Evolutionary conservation across 2,329 filamentous ascomycete genomes (phyloP), one percentile per base, ranked within the genome.

Genomic region (Orbilia quercus): DNA sequence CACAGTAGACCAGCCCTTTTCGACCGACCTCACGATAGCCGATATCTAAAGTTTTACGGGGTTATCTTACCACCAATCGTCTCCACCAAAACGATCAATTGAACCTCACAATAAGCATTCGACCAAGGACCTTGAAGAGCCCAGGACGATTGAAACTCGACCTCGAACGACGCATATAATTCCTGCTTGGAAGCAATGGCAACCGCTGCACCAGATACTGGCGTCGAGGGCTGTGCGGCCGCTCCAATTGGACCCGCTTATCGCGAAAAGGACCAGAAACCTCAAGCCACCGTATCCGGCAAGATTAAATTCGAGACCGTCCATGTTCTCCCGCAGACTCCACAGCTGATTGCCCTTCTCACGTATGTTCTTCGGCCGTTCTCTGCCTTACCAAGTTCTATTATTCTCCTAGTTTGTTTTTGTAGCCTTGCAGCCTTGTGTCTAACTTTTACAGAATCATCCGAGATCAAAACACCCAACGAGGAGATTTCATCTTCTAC

Each of bases 401-500:
- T 20, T 31, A 31, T 31, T 31, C 20, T 34, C 28, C 7, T 20
- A 18, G 11, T 58, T 7, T 36, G 51, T 7, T 14, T 44, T 7
- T 16, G 1, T 23, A 16, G 28, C 57, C 50, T 31, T 31, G 28
- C n/a, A 20, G 54, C n/a, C 40, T 45, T 36, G 12, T 51, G 74
- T 53, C 9, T 34, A 14, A 45, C 25, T 65, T n/a, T n/a, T n/a
- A 75, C 78, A 98, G 94, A 75, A 97, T 97, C 86, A 98, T 99
- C 80, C 90, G 95, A 78, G 92, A 96, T 81, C 91, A 91, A 81
- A 87, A 90, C 77, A 99, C 95, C 4, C 88, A 90, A 65, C 90
- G 95, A 70, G 95, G 92, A 75, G 95, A 99, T 82, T 99, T 99
- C 81, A 97, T 99, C 80, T 99, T 99, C 83, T 96, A 98, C 84